Percentiles rank a stretch among this genome's conserved stretches.
Conservation (phyloP, 2,329 filamentous ascomycete genomes). For the Aspergillus calidoustus region DNA sequence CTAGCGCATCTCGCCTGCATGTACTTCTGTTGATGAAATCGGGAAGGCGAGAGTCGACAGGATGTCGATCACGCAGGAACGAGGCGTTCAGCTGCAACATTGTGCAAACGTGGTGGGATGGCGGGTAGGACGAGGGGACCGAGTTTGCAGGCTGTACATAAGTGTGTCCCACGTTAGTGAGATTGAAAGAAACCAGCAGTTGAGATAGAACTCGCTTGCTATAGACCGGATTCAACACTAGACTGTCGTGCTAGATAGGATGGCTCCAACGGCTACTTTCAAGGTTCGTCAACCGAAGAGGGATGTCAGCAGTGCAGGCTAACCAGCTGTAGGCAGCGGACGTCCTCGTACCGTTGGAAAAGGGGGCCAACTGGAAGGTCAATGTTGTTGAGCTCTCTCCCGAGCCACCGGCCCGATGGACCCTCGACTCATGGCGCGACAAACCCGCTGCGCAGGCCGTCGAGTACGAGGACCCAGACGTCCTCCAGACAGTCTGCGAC, state of each 20-base stretch:
- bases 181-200: background rate
- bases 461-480: conserved; percentile 1
- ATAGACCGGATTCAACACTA: background rate
- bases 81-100: background rate
- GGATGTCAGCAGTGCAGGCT: background rate
- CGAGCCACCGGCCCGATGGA: background rate
- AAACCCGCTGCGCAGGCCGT: conserved; percentile 6
- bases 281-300: background rate
- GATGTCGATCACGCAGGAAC: background rate
- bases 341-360: background rate
- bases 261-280: background rate
- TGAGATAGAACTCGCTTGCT: background rate
- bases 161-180: background rate
- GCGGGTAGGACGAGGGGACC: background rate
- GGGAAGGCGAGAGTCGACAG: no score
- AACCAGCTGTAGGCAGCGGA: background rate
- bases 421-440: background rate
- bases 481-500: background rate
- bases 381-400: background rate
- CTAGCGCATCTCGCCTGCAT: background rate
- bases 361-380: background rate
- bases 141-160: background rate
- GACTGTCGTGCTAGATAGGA: background rate
- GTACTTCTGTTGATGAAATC: background rate
- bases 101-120: background rate